Conservation (phyloP, 23 red algal genomes). For the Gracilaria domingensis region DNA sequence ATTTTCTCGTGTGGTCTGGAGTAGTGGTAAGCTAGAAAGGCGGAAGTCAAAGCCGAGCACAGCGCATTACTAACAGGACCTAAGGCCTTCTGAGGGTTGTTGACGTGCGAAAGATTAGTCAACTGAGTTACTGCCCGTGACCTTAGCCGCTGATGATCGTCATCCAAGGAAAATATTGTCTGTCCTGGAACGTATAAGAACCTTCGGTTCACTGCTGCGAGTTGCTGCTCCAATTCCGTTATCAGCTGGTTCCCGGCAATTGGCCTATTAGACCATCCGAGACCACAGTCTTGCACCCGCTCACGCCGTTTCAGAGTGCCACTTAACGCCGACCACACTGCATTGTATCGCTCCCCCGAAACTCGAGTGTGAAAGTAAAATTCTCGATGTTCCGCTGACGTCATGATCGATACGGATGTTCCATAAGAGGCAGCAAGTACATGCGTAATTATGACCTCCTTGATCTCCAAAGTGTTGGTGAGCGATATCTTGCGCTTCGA, state of each 20-base stretch:
- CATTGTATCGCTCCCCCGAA: neutral
- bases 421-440: slow-evolving; percentile 39
- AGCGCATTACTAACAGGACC: slow-evolving; percentile 42
- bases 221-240: slow-evolving; percentile 31
- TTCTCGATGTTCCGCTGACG: slow-evolving; percentile 11
- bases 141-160: slow-evolving; percentile 20
- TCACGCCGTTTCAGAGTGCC: neutral
- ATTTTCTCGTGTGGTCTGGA: slow-evolving; percentile 21
- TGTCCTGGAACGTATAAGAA: slow-evolving; percentile 17
- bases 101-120: slow-evolving; percentile 33
- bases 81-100: too few species aligned
- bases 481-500: neutral
- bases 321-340: neutral
- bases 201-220: neutral
- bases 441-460: neutral
- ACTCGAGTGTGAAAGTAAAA: slow-evolving; percentile 29
- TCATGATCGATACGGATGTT: slow-evolving; percentile 7
- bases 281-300: neutral
- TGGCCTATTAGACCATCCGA: neutral
- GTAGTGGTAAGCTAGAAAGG: slow-evolving; percentile 28
- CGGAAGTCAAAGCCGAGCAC: slow-evolving; percentile 32
- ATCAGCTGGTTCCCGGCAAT: slow-evolving; percentile 15
- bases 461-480: neutral
- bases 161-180: too few species aligned
- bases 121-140: slow-evolving; percentile 1